Evolutionary conservation across 2,329 filamentous ascomycete genomes (phyloP).

Genomic region (Monilinia fructigena): DNA sequence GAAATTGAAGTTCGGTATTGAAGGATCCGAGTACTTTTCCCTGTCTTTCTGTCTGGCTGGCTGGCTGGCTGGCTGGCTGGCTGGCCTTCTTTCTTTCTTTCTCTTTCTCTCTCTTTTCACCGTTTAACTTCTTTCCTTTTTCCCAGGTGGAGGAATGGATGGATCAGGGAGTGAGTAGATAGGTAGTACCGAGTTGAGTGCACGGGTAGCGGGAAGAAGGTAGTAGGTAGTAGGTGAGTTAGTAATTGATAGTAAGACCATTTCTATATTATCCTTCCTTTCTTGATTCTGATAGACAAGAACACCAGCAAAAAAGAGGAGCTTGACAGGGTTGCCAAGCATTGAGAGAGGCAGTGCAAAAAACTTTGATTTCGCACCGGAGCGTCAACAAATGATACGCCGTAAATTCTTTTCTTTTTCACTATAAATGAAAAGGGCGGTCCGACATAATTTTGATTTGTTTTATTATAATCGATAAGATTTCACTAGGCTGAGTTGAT

Average conservation of each 20-base stretch:
- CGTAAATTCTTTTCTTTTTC: neutral
- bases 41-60: no score
- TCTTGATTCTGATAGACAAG: neutral
- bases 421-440: slow-evolving; percentile 4
- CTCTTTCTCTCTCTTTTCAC: neutral
- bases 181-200: no score
- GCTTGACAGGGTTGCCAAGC: slow-evolving; percentile 7
- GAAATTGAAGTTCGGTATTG: neutral
- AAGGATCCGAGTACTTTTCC: neutral
- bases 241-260: neutral
- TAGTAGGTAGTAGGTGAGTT: no score
- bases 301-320: neutral
- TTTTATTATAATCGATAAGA: neutral
- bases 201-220: no score
- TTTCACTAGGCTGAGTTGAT: neutral
- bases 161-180: no score
- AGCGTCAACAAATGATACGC: slow-evolving; percentile 11
- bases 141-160: no score
- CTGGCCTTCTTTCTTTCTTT: neutral
- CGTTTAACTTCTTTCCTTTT: no score
- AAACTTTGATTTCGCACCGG: slow-evolving; percentile 16
- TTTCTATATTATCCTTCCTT: neutral
- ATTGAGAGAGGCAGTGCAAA: slow-evolving; percentile 24
- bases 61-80: neutral
- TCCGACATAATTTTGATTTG: neutral